Conservation (phyloP, 148 eudicot genomes). For the Pouteria glomerata region DNA sequence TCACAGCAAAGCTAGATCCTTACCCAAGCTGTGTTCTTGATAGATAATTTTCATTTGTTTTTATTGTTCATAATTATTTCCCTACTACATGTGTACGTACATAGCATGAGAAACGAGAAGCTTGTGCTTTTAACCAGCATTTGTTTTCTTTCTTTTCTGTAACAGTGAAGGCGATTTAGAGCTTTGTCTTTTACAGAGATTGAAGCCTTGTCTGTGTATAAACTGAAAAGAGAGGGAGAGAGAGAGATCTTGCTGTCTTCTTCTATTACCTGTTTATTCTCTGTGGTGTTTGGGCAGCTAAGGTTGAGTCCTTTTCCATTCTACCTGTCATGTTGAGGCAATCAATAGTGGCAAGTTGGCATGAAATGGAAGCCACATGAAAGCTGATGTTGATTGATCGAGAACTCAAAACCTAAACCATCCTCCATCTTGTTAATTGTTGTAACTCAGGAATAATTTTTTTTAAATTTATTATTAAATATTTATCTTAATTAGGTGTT, state of each 20-base stretch:
- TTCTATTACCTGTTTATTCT: conserved; percentile 4
- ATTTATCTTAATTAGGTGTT: too few species aligned
- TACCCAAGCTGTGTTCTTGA: conserved; percentile 69
- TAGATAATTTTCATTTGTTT: neutral
- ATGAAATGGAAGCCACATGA: neutral
- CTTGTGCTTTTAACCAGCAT: neutral
- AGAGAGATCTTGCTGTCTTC: neutral
- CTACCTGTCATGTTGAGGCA: neutral
- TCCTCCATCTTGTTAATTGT: too few species aligned
- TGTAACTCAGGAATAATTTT: too few species aligned
- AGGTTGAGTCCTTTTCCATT: conserved; percentile 18
- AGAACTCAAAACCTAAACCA: neutral
- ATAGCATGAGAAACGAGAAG: conserved; percentile 15
- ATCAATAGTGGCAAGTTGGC: conserved; percentile 4
- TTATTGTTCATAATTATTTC: neutral
- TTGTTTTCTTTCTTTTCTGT: neutral
- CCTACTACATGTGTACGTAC: neutral
- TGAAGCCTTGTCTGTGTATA: conserved; percentile 4
- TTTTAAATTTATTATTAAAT: too few species aligned
- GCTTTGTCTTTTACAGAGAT: neutral
- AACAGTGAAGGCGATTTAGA: neutral
- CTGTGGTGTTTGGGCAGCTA: neutral
- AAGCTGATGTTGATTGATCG: neutral
- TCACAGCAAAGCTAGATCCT: conserved; percentile 32
- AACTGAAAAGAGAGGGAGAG: neutral